A percentile compares a stretch with the other conserved stretches of the same genome.
Conservation (phyloP, 257 asterid genomes). For the Nicotiana otophora region DNA sequence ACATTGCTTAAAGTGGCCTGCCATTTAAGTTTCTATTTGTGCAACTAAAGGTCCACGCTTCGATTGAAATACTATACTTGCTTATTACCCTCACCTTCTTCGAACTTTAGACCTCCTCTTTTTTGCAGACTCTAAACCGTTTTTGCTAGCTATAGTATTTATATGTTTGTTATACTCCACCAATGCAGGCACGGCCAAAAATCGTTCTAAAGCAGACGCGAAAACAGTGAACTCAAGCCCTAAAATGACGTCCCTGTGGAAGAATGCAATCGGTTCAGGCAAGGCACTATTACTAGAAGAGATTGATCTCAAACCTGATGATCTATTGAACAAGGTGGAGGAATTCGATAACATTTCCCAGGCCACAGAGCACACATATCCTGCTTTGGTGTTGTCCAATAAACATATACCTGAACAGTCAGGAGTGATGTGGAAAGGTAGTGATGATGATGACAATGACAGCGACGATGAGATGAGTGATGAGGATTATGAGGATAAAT, state of each 20-base stretch:
- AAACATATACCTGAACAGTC: conserved; percentile 10
- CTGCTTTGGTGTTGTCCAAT: conserved; percentile 44
- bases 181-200: background rate
- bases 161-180: background rate
- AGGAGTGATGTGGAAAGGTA: background rate
- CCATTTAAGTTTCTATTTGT: background rate
- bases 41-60: background rate
- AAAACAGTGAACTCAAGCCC: conserved; percentile 46
- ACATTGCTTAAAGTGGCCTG: background rate
- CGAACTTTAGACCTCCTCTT: background rate
- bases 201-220: conserved; percentile 15
- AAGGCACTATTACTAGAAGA: conserved; percentile 63
- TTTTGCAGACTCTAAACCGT: background rate
- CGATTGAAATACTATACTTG: background rate
- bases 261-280: conserved; percentile 59
- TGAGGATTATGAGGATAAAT: conserved; percentile 22
- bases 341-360: conserved; percentile 59
- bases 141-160: background rate
- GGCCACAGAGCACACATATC: conserved; percentile 67
- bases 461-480: conserved; percentile 24
- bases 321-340: conserved; percentile 69
- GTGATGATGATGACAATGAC: conserved; percentile 15
- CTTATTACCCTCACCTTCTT: background rate
- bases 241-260: conserved; percentile 74
- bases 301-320: conserved; percentile 58